Percentiles rank a stretch among this genome's conserved stretches.
These are phyloP conservation scores for Didymella pomorum DNA, from an alignment of 2,329 filamentous ascomycete species.

Conservation along the genomic window DNA sequence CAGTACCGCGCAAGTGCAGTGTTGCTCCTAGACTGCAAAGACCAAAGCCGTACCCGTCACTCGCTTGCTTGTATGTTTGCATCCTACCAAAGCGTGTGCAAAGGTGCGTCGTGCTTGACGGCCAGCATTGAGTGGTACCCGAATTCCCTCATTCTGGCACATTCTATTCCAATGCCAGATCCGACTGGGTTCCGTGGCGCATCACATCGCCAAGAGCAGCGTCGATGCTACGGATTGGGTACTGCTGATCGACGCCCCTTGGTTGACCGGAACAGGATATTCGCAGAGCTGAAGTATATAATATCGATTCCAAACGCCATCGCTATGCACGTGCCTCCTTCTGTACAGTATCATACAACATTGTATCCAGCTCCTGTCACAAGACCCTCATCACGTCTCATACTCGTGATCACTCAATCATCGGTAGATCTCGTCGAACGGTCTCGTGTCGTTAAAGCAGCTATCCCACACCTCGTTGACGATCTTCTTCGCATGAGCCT, in stretches of 20 bases:
- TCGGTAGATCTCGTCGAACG: constrained; percentile 96
- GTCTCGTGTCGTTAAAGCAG: constrained; percentile 91
- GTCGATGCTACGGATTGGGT: not conserved
- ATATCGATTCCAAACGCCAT: constrained; percentile 13
- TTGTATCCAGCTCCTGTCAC: not conserved
- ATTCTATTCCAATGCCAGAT: too few species aligned
- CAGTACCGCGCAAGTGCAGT: too few species aligned
- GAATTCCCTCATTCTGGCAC: too few species aligned
- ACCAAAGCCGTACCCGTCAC: too few species aligned
- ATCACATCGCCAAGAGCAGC: not conserved
- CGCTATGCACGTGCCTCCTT: constrained; percentile 21
- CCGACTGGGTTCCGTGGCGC: too few species aligned
- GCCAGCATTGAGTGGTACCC: too few species aligned
- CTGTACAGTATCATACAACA: constrained; percentile 17
- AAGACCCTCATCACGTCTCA: not conserved
- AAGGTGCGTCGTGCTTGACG: too few species aligned
- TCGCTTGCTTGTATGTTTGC: too few species aligned
- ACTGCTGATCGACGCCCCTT: not conserved
- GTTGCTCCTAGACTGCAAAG: too few species aligned
- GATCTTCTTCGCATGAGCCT: constrained; percentile 83
- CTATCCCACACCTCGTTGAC: constrained; percentile 99
- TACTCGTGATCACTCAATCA: constrained; percentile 43
- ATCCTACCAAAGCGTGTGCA: too few species aligned
- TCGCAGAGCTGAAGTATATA: not conserved
- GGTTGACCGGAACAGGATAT: not conserved